Evolutionary conservation across 257 asterid genomes (phyloP).

Genomic region (Fraxinus cuspidata): DNA sequence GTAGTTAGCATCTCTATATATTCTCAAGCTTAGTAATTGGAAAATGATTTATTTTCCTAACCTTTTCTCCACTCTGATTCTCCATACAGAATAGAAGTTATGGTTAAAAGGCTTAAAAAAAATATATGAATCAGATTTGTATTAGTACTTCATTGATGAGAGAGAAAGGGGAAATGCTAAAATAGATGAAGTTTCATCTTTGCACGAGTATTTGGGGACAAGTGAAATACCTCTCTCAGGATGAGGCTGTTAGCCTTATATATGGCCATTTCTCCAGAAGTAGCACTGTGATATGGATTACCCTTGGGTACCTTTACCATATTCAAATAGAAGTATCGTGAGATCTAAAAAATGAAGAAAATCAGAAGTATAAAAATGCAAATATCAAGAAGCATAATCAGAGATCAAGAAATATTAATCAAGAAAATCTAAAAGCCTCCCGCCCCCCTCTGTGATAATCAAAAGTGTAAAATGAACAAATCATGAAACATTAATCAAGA

Average conservation of each 20-base stretch:
- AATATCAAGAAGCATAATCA: conserved; percentile 10
- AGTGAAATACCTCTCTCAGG: conserved; percentile 68
- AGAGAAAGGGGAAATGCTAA: not conserved
- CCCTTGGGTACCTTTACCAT: conserved; percentile 82
- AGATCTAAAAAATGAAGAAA: conserved; percentile 28
- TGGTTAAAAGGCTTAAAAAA: not conserved
- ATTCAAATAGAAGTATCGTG: conserved; percentile 17
- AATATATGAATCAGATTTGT: not conserved
- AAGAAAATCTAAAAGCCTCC: not conserved
- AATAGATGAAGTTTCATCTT: conserved; percentile 15
- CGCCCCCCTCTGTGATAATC: not conserved
- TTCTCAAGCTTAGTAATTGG: not conserved
- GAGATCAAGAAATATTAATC: not conserved
- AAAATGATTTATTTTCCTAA: not conserved
- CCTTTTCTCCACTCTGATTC: not conserved
- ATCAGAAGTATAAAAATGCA: conserved; percentile 21
- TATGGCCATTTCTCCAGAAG: conserved; percentile 98
- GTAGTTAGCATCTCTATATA: not conserved
- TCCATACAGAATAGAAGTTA: not conserved
- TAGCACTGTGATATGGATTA: conserved; percentile 98
- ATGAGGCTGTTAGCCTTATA: conserved; percentile 86
- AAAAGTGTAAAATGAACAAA: conserved; percentile 21
- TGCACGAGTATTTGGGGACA: conserved; percentile 3
- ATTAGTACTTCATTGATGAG: not conserved
- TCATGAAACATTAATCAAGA: not conserved